These are phyloP conservation scores for Quercus lobata DNA, from an alignment of 331 rosid genomes.

Conservation along the genomic window DNA sequence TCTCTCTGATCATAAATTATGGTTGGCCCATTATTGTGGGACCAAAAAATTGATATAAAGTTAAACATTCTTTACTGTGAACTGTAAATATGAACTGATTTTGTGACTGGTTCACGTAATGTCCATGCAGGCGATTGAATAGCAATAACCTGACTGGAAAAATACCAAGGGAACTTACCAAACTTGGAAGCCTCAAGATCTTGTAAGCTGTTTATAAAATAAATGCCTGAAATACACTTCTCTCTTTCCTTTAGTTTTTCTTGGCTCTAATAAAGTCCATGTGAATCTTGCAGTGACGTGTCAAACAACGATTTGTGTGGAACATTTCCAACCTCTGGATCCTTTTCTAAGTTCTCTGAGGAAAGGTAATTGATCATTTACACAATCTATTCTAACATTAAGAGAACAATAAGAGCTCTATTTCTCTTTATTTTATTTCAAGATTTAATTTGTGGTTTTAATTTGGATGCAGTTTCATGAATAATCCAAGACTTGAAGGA, in stretches of 20 bases:
- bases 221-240: not conserved
- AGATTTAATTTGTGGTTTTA: not conserved
- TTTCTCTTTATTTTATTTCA: not conserved
- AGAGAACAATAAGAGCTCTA: not conserved
- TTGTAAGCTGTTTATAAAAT: constrained; percentile 38
- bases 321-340: constrained; percentile 66
- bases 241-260: not conserved
- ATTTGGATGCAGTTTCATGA: constrained; percentile 57
- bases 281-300: constrained; percentile 49
- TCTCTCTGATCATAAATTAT: not conserved
- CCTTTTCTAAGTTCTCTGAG: constrained; percentile 61
- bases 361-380: constrained; percentile 32
- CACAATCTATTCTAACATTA: not conserved
- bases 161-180: constrained; percentile 50
- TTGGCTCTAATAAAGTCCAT: not conserved
- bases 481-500: constrained; percentile 76
- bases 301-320: constrained; percentile 82
- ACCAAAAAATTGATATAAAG: not conserved
- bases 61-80: not conserved
- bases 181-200: constrained; percentile 54
- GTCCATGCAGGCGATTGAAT: constrained; percentile 59
- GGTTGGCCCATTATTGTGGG: not conserved
- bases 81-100: not conserved
- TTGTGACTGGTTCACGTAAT: not conserved
- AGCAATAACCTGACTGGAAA: constrained; percentile 54